phyloP scores from a whole-genome alignment of 2,329 filamentous ascomycete genomes.

The Davidsoniella neocaledoniae region DNA sequence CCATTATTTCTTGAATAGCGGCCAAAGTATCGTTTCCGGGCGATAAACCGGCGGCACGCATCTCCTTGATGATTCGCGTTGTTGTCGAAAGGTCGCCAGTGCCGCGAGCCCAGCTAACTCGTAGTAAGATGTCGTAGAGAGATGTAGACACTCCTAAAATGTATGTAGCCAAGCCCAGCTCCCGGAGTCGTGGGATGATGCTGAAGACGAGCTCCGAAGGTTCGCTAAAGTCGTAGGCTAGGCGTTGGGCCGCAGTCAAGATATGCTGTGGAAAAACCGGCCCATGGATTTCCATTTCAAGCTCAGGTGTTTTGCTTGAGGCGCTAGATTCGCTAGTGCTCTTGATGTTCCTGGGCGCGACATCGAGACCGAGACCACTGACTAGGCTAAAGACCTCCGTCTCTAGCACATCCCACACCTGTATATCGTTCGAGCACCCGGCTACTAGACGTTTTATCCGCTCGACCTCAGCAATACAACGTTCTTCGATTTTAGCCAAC shows the following conservation, averaged over 20 bases:
- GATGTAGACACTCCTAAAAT: slow-evolving; percentile 53
- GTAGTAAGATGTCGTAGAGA: slow-evolving; percentile 52
- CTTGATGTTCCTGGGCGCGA: too few species aligned
- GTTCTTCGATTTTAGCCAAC: not conserved
- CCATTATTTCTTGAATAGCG: slow-evolving; percentile 3
- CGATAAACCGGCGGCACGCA: slow-evolving; percentile 43
- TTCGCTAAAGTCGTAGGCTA: slow-evolving; percentile 39
- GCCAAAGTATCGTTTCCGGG: slow-evolving; percentile 2
- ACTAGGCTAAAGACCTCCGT: slow-evolving; percentile 48
- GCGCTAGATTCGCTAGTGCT: not conserved
- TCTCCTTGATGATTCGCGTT: slow-evolving; percentile 43
- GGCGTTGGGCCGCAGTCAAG: slow-evolving; percentile 35
- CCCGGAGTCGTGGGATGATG: slow-evolving; percentile 50
- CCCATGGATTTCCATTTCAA: slow-evolving; percentile 36
- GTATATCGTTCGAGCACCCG: slow-evolving; percentile 39
- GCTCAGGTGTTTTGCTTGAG: slow-evolving; percentile 11
- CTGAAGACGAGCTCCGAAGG: slow-evolving; percentile 42
- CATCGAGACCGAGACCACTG: slow-evolving; percentile 32
- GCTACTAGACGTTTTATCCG: slow-evolving; percentile 39
- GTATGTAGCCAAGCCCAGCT: slow-evolving; percentile 50
- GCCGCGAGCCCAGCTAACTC: slow-evolving; percentile 40
- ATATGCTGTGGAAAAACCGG: slow-evolving; percentile 48
- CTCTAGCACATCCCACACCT: slow-evolving; percentile 52
- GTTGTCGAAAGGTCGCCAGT: slow-evolving; percentile 39
- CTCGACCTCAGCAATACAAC: slow-evolving; percentile 22